phyloP scores from a whole-genome alignment of 371 early-diverging fungal species.

The Mucor plumbeus region DNA sequence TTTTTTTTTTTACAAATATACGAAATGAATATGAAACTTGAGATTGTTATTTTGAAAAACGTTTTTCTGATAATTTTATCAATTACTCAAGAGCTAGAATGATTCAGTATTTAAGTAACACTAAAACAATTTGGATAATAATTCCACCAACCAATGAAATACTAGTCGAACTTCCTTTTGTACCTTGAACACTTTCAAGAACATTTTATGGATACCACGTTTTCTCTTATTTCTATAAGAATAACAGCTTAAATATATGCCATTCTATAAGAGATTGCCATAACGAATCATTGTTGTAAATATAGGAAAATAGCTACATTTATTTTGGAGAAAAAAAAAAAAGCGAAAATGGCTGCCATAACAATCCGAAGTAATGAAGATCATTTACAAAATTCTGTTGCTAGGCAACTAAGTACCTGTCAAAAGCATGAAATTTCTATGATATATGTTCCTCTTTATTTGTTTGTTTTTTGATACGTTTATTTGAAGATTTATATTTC shows the following conservation, averaged over 20 bases:
- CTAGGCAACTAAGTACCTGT: background rate
- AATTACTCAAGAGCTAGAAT: too few species aligned
- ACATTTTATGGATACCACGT: background rate
- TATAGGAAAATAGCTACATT: background rate
- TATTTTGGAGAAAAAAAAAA: background rate
- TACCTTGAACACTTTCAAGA: background rate
- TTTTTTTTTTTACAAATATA: too few species aligned
- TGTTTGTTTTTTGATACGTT: too few species aligned
- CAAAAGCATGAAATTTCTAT: background rate
- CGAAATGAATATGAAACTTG: too few species aligned
- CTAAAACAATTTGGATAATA: constrained; percentile 1
- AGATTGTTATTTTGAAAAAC: too few species aligned
- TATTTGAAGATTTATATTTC: too few species aligned
- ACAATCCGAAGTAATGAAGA: background rate
- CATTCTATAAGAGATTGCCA: background rate
- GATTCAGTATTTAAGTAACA: background rate
- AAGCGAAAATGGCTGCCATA: too few species aligned
- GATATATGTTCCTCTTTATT: background rate
- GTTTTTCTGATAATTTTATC: too few species aligned
- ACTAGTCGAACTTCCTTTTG: background rate
- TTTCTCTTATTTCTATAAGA: background rate
- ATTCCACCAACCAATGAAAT: constrained; percentile 1
- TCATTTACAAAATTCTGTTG: background rate
- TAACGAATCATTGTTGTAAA: background rate
- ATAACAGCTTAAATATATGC: background rate